Evolutionary conservation across 306 rosid species (phyloP), one percentile per base, ranked within the genome.

Genomic region (Argentina anserina): DNA sequence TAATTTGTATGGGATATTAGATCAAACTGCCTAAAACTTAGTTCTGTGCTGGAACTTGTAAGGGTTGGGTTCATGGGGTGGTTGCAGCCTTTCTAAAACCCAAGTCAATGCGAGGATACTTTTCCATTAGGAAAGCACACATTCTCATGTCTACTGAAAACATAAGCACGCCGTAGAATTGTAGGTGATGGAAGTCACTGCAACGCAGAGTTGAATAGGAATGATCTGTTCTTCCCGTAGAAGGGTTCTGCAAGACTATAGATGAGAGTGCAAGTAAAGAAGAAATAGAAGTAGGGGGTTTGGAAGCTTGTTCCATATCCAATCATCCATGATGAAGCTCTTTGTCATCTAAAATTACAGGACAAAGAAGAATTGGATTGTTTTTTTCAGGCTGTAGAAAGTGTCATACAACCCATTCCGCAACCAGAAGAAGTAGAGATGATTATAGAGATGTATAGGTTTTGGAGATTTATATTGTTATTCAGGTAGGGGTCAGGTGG

Each of bases 351-450:
- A 31, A 61, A 33, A 28, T 26, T 67, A 26, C 2, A 28, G 45
- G 21, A 28, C 52, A 17, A 3, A 17, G 20, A 41, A 14, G 11
- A 28, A n/a, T 33, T 11, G 17, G 21, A 6, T 53, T 52, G 49
- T 20, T 70, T 52, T 52, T 23, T 61, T 31, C 31, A 31, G 66
- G 4, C 41, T 17, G 12, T 25, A 4, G 63, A 23, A 36, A 70
- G 74, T 34, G 74, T 69, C 33, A n/a, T 49, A 33, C 63, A 69
- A 33, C 46, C 33, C 73, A 69, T 61, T 31, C 40, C 31, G 10
- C 34, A 6, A n/a, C n/a, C n/a, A n/a, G n/a, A n/a, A 21, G 64
- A 5, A 31, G 23, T 6, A 23, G 0, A 0, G 23, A 17, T n/a
- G 64, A 53, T 53, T 21, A n/a, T 2, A 14, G 65, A 31, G 31